phyloP scores from a whole-genome alignment of 2,329 filamentous ascomycete species.

The Periglandula ipomoeae region DNA sequence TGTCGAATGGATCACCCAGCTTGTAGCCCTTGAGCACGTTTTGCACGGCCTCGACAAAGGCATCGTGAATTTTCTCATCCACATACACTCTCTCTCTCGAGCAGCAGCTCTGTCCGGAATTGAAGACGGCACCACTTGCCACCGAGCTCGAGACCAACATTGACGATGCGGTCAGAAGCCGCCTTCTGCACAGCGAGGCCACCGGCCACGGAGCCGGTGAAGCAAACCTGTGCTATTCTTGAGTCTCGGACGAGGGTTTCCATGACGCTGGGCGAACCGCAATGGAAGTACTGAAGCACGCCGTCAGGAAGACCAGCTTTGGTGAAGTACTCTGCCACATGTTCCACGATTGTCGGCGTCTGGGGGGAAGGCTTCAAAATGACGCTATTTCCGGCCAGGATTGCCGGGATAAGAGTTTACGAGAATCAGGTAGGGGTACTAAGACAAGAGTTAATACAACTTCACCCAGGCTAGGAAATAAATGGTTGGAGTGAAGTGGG shows the following conservation, averaged over 20 bases:
- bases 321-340: slow-evolving; percentile 64
- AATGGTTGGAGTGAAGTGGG: neutral
- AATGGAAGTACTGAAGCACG: slow-evolving; percentile 89
- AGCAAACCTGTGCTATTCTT: slow-evolving; percentile 73
- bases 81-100: slow-evolving; percentile 89
- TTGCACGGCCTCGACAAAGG: slow-evolving; percentile 70
- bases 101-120: slow-evolving; percentile 97
- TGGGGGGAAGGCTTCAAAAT: slow-evolving; percentile 94
- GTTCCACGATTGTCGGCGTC: slow-evolving; percentile 86
- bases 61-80: slow-evolving; percentile 72
- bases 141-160: slow-evolving; percentile 82
- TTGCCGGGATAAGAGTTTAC: slow-evolving; percentile 93
- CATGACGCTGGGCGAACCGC: slow-evolving; percentile 66
- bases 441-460: slow-evolving; percentile 8
- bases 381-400: slow-evolving; percentile 81
- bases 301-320: slow-evolving; percentile 74
- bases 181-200: slow-evolving; percentile 80
- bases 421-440: slow-evolving; percentile 93
- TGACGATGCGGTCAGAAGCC: slow-evolving; percentile 73
- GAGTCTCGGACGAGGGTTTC: slow-evolving; percentile 71
- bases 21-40: slow-evolving; percentile 73
- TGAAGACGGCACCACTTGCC: slow-evolving; percentile 93
- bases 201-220: slow-evolving; percentile 86
- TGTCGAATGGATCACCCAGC: slow-evolving; percentile 78
- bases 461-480: neutral